Base-by-base conservation (phyloP, 352 stramenopile genomes). In the Phytophthora pistaciae region DNA sequence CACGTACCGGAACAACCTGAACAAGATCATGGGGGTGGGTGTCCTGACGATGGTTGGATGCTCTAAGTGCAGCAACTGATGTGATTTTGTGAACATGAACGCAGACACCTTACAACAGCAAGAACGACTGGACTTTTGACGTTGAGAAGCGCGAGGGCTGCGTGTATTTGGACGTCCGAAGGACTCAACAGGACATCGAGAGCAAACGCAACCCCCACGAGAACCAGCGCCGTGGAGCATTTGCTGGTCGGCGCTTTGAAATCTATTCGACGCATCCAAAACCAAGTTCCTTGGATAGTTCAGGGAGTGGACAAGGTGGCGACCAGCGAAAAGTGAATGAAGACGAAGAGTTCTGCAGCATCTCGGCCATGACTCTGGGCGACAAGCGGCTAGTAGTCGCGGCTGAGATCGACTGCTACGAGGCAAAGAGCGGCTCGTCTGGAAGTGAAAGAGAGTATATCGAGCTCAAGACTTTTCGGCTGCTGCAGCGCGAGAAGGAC, bases 1-100 rank as follows among this genome's bases (percentile, higher is more conserved):
- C 57, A 95, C 83, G 36, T 95, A 76, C 54, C 74, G 88, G 38
- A 95, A 95, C 75, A 93, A 95, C 60, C 62, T 95, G 46, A 95
- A 95, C 81, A 95, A 93, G 53, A 92, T 95, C 61, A 83, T 95
- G 58, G 83, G 82, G 4, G 88, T 95, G 62, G 38, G 70, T 80
- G 27, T 48, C 20, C 36, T 29, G n/a, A 16, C 20, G 46, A 29
- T 53, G 7, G 20, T 27, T 29, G 18, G 38, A 48, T 27, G 9
- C 20, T 53, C n/a, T 3, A 53, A 27, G 46, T 27, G 46, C 14
- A 27, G 46, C 25, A 29, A 53, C n/a, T 53, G 46, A 53, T 53
- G 46, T 53, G 42, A 49, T 44, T 64, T 74, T 10, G 21, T 56
- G 20, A 68, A 48, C 42, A 16, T 16, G n/a, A 57, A 42, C 62